phyloP scores from a whole-genome alignment of 257 asterid species.

The Jaltomata sinuosa region DNA sequence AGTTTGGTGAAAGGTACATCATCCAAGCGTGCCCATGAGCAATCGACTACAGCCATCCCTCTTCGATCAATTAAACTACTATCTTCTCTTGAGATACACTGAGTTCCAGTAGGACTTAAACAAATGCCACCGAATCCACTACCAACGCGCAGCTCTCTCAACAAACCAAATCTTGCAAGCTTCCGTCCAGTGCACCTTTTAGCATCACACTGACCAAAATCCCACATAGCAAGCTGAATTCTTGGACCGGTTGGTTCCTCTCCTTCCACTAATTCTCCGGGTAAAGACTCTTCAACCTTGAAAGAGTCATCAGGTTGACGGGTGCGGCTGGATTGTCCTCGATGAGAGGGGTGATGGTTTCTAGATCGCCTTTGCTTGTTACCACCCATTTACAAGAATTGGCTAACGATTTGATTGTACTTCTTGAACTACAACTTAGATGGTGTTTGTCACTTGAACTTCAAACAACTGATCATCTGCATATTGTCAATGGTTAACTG shows the following conservation, averaged over 20 bases:
- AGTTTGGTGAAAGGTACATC: slow-evolving; percentile 96
- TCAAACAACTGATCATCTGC: neutral
- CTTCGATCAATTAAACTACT: slow-evolving; percentile 53
- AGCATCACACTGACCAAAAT: slow-evolving; percentile 95
- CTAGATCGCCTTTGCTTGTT: slow-evolving; percentile 66
- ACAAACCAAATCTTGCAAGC: slow-evolving; percentile 87
- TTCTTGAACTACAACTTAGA: neutral
- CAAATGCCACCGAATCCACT: slow-evolving; percentile 84
- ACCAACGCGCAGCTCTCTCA: slow-evolving; percentile 82
- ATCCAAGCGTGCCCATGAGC: slow-evolving; percentile 95
- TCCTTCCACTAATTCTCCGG: slow-evolving; percentile 30
- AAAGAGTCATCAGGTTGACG: slow-evolving; percentile 30
- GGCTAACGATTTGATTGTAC: neutral
- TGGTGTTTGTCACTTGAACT: neutral
- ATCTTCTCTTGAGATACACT: slow-evolving; percentile 89
- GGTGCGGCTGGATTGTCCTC: slow-evolving; percentile 22
- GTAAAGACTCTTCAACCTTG: slow-evolving; percentile 60
- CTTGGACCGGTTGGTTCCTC: slow-evolving; percentile 39
- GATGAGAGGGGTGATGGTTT: slow-evolving; percentile 39
- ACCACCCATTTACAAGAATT: slow-evolving; percentile 40
- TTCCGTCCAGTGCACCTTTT: slow-evolving; percentile 98
- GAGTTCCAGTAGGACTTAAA: slow-evolving; percentile 88
- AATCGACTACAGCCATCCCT: slow-evolving; percentile 95
- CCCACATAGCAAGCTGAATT: slow-evolving; percentile 98
- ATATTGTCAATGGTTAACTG: neutral